A percentile compares a stretch with the other conserved stretches of the same genome.
phyloP scores from a whole-genome alignment of 2,329 filamentous ascomycete genomes.

The Scleromitrula shiraiana region DNA sequence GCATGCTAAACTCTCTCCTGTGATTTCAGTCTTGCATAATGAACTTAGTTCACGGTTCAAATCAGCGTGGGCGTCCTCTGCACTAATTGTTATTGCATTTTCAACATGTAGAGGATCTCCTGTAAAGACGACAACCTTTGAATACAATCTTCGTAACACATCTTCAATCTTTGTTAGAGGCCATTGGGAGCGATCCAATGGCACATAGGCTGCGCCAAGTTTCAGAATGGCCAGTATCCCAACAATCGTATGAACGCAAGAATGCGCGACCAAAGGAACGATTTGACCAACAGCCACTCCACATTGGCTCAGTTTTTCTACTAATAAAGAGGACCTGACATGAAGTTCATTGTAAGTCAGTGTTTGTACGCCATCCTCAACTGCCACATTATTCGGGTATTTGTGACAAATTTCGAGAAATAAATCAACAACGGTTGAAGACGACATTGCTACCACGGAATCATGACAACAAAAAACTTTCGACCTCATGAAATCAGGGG shows the following conservation, averaged over 20 bases:
- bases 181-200: neutral
- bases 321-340: neutral
- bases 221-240: neutral
- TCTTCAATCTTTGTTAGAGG: neutral
- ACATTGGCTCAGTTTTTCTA: neutral
- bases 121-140: neutral
- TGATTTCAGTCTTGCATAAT: neutral
- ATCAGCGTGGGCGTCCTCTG: neutral
- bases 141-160: neutral
- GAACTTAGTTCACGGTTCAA: neutral
- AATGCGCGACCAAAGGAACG: neutral
- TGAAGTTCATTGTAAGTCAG: neutral
- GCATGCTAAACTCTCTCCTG: neutral
- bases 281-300: neutral
- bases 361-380: neutral
- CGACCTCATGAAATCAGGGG: too few species aligned
- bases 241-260: neutral
- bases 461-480: too few species aligned
- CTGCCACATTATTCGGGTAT: neutral
- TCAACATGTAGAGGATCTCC: neutral
- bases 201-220: neutral
- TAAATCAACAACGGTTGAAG: neutral
- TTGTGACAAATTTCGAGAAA: neutral
- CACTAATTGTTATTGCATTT: neutral
- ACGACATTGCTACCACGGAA: neutral